These are phyloP conservation scores for Arabis alpina DNA, from an alignment of 345 rosid genomes.

Conservation along the genomic window DNA sequence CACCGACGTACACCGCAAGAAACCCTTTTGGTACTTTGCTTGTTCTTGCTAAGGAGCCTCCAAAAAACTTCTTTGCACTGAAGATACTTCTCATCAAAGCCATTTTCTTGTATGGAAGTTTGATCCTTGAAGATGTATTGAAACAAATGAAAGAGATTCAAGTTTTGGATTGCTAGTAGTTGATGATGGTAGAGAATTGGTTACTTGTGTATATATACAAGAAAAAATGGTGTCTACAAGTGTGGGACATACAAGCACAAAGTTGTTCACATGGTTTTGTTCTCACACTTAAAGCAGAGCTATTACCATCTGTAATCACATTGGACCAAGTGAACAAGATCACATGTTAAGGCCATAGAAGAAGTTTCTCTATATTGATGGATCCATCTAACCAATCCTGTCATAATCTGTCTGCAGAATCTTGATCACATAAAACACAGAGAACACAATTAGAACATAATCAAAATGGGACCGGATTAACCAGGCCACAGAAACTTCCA, in stretches of 20 bases:
- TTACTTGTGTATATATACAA: conserved; percentile 12
- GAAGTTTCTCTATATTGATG: background rate
- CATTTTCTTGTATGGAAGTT: conserved; percentile 6
- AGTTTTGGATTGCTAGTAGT: conserved; percentile 19
- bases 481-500: conserved; percentile 13
- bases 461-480: conserved; percentile 18
- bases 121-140: background rate
- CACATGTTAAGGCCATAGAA: conserved; percentile 17
- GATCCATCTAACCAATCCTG: conserved; percentile 12
- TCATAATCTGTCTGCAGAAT: conserved; percentile 1
- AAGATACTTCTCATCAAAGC: conserved; percentile 27
- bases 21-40: conserved; percentile 45
- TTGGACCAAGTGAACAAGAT: conserved; percentile 22
- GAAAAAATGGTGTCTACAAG: conserved; percentile 12
- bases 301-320: background rate
- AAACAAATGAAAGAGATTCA: conserved; percentile 4
- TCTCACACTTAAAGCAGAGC: conserved; percentile 17
- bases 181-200: background rate
- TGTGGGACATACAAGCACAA: conserved; percentile 26
- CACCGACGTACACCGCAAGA: conserved; percentile 57
- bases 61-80: conserved; percentile 19
- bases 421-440: background rate
- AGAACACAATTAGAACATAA: background rate
- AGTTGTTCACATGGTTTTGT: conserved; percentile 19
- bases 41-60: conserved; percentile 36